phyloP scores from a whole-genome alignment of 108 stramenopile species.

The Skeletonema tropicum region DNA sequence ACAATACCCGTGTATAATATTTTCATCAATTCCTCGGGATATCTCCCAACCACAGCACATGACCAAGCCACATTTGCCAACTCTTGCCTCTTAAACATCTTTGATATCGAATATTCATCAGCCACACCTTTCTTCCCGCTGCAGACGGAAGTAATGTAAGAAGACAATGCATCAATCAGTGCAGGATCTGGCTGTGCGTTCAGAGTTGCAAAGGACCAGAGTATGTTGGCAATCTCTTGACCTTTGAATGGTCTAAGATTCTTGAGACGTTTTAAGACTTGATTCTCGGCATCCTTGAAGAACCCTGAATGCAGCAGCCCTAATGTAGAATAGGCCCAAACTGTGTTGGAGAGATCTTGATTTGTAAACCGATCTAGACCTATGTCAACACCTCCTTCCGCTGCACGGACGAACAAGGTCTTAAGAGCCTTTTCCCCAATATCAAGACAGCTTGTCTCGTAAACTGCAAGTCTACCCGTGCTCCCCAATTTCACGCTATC shows the following conservation, averaged over 20 bases:
- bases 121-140: slow-evolving; percentile 26
- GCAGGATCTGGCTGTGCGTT: slow-evolving; percentile 48
- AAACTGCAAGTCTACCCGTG: slow-evolving; percentile 72
- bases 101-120: slow-evolving; percentile 53
- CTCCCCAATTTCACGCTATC: slow-evolving; percentile 37
- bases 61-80: slow-evolving; percentile 72
- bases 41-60: slow-evolving; percentile 58
- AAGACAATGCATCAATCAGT: slow-evolving; percentile 53
- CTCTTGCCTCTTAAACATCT: slow-evolving; percentile 73
- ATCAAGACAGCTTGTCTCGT: slow-evolving; percentile 73
- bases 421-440: slow-evolving; percentile 72
- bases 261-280: slow-evolving; percentile 37
- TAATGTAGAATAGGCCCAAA: slow-evolving; percentile 76
- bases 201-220: slow-evolving; percentile 83
- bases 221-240: slow-evolving; percentile 78
- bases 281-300: slow-evolving; percentile 48
- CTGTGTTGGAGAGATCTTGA: slow-evolving; percentile 76
- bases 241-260: slow-evolving; percentile 48
- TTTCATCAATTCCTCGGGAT: slow-evolving; percentile 59
- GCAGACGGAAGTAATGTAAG: slow-evolving; percentile 45
- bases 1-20: slow-evolving; percentile 67
- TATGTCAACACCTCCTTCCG: slow-evolving; percentile 54
- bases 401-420: slow-evolving; percentile 58
- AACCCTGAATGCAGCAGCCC: slow-evolving; percentile 70
- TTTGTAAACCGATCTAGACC: slow-evolving; percentile 60